phyloP scores from a whole-genome alignment of 176 grass and related monocot species.

The Cenchrus fungigraminus region DNA sequence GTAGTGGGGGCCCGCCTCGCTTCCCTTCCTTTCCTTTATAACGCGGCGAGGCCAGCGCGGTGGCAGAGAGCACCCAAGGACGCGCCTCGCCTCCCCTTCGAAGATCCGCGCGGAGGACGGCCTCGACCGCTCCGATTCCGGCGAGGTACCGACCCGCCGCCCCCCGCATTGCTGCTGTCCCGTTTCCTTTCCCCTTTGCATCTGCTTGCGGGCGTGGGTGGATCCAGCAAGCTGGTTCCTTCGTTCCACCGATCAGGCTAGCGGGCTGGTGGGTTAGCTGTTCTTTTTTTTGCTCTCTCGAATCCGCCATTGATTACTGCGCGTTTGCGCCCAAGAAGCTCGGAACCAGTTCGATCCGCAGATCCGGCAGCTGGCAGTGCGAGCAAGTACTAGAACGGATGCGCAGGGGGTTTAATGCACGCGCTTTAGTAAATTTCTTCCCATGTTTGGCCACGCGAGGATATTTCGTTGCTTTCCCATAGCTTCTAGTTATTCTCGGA shows the following conservation, averaged over 20 bases:
- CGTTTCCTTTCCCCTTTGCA: neutral
- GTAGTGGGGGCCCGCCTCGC: neutral
- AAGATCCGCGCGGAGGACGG: constrained; percentile 44
- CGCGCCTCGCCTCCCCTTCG: constrained; percentile 4
- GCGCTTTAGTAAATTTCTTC: constrained; percentile 27
- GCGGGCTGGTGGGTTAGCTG: neutral
- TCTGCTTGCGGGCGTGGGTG: neutral
- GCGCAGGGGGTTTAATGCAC: constrained; percentile 10
- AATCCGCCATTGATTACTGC: neutral
- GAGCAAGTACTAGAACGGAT: neutral
- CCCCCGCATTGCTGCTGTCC: constrained; percentile 36
- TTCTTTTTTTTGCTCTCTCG: neutral
- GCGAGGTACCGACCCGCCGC: constrained; percentile 45
- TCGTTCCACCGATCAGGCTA: neutral
- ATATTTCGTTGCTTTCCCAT: neutral
- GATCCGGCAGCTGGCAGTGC: constrained; percentile 29
- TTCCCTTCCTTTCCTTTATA: constrained; percentile 35
- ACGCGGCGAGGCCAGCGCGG: constrained; percentile 39
- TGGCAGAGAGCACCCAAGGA: constrained; percentile 22
- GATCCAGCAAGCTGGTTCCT: constrained; percentile 40
- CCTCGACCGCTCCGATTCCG: constrained; percentile 15
- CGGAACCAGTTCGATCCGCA: constrained; percentile 26
- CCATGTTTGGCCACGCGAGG: constrained; percentile 17
- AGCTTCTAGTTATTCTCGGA: constrained; percentile 10
- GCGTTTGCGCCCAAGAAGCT: constrained; percentile 1